Conservation (phyloP, 495 filamentous ascomycete species). For the Aspergillus ostianus region DNA sequence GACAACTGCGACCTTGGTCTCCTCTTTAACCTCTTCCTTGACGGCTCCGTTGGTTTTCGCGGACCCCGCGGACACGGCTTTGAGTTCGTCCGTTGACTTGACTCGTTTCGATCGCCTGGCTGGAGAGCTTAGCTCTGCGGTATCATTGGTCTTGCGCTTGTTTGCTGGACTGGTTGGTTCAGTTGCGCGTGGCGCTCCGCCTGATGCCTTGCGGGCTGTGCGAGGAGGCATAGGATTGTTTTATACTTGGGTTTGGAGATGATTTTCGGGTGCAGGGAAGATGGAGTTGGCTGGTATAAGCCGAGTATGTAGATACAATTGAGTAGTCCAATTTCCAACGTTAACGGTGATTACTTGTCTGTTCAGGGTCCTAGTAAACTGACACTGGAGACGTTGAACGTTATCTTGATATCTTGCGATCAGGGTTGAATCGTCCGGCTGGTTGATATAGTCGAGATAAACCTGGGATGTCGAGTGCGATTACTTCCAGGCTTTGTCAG, state of each 20-base stretch:
- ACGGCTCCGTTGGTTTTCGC: neutral
- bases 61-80: constrained; percentile 7
- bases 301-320: too few relatives aligned
- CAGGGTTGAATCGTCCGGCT: too few relatives aligned
- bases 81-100: constrained; percentile 26
- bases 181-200: constrained; percentile 10
- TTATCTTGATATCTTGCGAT: too few relatives aligned
- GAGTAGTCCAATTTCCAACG: too few relatives aligned
- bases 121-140: constrained; percentile 26
- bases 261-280: neutral
- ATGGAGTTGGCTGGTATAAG: neutral
- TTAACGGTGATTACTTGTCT: too few relatives aligned
- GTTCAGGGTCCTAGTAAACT: too few relatives aligned
- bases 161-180: constrained; percentile 9
- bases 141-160: constrained; percentile 29
- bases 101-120: constrained; percentile 39
- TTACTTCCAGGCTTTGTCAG: too few relatives aligned
- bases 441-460: too few relatives aligned
- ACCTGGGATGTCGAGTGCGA: too few relatives aligned
- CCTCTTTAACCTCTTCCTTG: constrained; percentile 25
- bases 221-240: constrained; percentile 22
- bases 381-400: too few relatives aligned
- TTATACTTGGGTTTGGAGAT: neutral
- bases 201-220: constrained; percentile 14
- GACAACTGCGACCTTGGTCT: constrained; percentile 6